Evolutionary conservation across 2,329 filamentous ascomycete genomes (phyloP), one percentile per base, ranked within the genome.

Genomic region (Sclerotinia spermophila): DNA sequence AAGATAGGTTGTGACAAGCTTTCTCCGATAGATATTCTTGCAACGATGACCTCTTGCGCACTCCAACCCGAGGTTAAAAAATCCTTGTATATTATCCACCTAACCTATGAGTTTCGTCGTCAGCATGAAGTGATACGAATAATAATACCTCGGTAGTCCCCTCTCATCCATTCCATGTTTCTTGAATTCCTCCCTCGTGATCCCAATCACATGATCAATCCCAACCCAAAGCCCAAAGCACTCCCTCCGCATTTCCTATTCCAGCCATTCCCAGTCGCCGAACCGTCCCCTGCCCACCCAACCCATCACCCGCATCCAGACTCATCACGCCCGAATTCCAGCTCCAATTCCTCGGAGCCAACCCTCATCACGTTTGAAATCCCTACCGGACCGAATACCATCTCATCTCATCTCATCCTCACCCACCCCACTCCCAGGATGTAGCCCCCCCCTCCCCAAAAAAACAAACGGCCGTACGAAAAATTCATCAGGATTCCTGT

Each of bases 301-400:
- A n/a, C 2, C 24, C n/a, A 60, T 42, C 35, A 60, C 17, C 44
- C 19, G 42, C 21, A 48, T 64, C 61, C 45, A 64, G 61, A 15
- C 61, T 45, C n/a, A 3, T 21, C 5, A 64, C 61, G 61, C 61
- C 61, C 33, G 35, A 38, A 56, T 33, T 24, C 33, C 55, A 58
- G 48, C 48, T 58, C 55, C 33, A 38, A 64, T 51, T 33, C 19
- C 30, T 64, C 60, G 42, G 42, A 48, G 33, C 10, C 42, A 35
- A 33, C 27, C 59, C 40, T 44, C 59, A 61, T 44, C 27, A 21
- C 58, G 24, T 3, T 45, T 38, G 21, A 35, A 33, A 48, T 21
- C 44, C 24, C 61, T 51, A 64, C 61, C 61, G 61, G 61, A 1
- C 61, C 61, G 61, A 64, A 64, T 64, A 27, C 3, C 44, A 35